phyloP scores from a whole-genome alignment of 2,329 filamentous ascomycete species.

The Pseudogymnoascus pannorum region DNA sequence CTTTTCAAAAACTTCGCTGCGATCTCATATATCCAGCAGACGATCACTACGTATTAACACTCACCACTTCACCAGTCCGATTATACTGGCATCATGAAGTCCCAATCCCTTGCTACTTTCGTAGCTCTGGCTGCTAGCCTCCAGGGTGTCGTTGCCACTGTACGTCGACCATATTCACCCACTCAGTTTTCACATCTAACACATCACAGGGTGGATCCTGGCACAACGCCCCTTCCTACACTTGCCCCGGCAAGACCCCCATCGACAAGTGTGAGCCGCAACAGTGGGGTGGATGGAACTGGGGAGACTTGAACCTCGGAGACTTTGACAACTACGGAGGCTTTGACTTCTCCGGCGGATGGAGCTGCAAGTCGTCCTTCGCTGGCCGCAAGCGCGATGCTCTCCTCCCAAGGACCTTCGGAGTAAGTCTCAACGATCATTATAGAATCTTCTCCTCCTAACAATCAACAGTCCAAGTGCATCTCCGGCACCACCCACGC shows the following conservation, averaged over 20 bases:
- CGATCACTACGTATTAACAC: conserved; percentile 19
- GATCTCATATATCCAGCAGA: conserved; percentile 13
- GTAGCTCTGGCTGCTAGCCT: conserved; percentile 39
- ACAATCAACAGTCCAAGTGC: conserved; percentile 49
- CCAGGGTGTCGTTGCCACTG: conserved; percentile 39
- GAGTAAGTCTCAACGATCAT: conserved; percentile 33
- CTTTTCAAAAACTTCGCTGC: conserved; percentile 21
- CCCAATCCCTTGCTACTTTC: conserved; percentile 31
- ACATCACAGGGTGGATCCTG: conserved; percentile 36
- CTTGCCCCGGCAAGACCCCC: conserved; percentile 62
- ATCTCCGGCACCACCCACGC: conserved; percentile 47
- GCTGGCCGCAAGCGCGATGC: conserved; percentile 49
- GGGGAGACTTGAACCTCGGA: conserved; percentile 54
- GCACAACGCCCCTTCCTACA: conserved; percentile 48
- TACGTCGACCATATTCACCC: conserved; percentile 11
- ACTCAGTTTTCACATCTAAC: conserved; percentile 13
- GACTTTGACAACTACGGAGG: conserved; percentile 59
- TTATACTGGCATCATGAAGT: conserved; percentile 34
- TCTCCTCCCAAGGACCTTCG: conserved; percentile 32
- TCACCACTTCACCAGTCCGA: conserved; percentile 22
- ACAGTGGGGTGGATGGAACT: conserved; percentile 67
- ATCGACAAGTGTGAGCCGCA: conserved; percentile 64
- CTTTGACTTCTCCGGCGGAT: conserved; percentile 64
- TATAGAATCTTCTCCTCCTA: conserved; percentile 38
- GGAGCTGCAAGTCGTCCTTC: conserved; percentile 56